phyloP scores from a whole-genome alignment of 1,139 yeast genomes.

The Kodamaea sp. region DNA sequence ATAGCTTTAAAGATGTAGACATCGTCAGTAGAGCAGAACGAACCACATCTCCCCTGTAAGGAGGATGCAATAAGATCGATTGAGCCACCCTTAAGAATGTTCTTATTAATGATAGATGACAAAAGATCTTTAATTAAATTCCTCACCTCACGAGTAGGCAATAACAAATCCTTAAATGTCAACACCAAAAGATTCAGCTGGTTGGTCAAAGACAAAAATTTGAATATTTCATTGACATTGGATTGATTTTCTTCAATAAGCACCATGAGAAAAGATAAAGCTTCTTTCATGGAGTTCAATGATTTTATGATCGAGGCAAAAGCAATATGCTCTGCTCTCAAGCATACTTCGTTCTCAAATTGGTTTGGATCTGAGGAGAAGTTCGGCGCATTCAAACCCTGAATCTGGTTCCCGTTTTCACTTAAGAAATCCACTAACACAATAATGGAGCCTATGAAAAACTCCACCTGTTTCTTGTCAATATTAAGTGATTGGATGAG shows the following conservation, averaged over 20 bases:
- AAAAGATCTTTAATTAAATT: slow-evolving; percentile 81
- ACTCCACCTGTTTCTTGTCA: slow-evolving; percentile 59
- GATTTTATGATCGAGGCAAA: slow-evolving; percentile 76
- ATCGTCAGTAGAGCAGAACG: slow-evolving; percentile 92
- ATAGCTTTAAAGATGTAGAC: slow-evolving; percentile 92
- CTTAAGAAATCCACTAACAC: slow-evolving; percentile 60
- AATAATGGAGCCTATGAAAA: slow-evolving; percentile 64
- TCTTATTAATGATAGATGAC: slow-evolving; percentile 84
- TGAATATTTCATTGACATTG: slow-evolving; percentile 63
- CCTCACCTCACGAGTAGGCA: slow-evolving; percentile 62
- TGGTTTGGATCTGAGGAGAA: slow-evolving; percentile 50
- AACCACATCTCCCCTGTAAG: slow-evolving; percentile 89
- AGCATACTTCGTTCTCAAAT: slow-evolving; percentile 63
- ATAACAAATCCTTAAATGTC: slow-evolving; percentile 73
- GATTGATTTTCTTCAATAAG: slow-evolving; percentile 67
- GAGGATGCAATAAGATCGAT: slow-evolving; percentile 88
- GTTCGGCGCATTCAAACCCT: slow-evolving; percentile 58
- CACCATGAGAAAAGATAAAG: slow-evolving; percentile 81
- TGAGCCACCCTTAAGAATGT: slow-evolving; percentile 88
- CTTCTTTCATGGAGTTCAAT: slow-evolving; percentile 81
- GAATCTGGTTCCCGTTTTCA: slow-evolving; percentile 60
- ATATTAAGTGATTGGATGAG: slow-evolving; percentile 49
- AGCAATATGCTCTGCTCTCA: slow-evolving; percentile 91
- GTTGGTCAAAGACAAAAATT: slow-evolving; percentile 62
- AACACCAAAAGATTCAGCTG: slow-evolving; percentile 69